Conservation (phyloP, 495 filamentous ascomycete genomes). For the Achaetomiella virescens region DNA sequence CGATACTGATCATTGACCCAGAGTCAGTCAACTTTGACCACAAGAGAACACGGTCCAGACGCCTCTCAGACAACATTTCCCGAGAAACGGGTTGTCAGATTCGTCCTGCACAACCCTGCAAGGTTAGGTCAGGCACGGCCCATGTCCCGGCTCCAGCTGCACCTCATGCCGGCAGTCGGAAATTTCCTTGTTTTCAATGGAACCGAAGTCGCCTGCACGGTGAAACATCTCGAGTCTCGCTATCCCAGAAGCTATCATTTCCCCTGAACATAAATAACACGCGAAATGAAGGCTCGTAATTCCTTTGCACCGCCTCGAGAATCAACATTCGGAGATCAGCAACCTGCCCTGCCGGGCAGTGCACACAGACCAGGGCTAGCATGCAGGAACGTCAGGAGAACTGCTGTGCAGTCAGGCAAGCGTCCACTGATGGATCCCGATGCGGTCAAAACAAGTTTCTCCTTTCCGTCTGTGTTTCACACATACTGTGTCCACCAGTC, state of each 20-base stretch:
- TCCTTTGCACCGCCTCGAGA: not conserved
- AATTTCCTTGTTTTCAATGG: not conserved
- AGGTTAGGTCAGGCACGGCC: too few relatives aligned
- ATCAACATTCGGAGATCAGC: not conserved
- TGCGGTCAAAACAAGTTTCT: not conserved
- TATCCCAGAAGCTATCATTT: too few relatives aligned
- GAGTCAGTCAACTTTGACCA: too few relatives aligned
- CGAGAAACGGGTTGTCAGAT: not conserved
- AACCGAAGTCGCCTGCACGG: not conserved
- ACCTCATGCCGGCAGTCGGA: not conserved
- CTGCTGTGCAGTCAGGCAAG: not conserved
- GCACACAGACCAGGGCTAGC: not conserved
- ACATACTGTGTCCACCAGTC: too few relatives aligned
- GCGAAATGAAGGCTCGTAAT: conserved; percentile 2
- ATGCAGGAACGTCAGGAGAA: conserved; percentile 1
- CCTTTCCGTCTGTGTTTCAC: not conserved
- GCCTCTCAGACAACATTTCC: too few relatives aligned
- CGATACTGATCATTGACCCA: too few relatives aligned
- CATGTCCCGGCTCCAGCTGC: too few relatives aligned
- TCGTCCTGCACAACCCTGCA: not conserved
- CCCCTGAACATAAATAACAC: not conserved
- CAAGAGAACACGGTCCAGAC: too few relatives aligned
- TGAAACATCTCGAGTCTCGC: too few relatives aligned
- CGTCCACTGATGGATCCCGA: not conserved
- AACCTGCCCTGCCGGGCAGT: not conserved